Base-by-base conservation (phyloP, 345 rosid species). In the Syzygium aromaticum region DNA sequence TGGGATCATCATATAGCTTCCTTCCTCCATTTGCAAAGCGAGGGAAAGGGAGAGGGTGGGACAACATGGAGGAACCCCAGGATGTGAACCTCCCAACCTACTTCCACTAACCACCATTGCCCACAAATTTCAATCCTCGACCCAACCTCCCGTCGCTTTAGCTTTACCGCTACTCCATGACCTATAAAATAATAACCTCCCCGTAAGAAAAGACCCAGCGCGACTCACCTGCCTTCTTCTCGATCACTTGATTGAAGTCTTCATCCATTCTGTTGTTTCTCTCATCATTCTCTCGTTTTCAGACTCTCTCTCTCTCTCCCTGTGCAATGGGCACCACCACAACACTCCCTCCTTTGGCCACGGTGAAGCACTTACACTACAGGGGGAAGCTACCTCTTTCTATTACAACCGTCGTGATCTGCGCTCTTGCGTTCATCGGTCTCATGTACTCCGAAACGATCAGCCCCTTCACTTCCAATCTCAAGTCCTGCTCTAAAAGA, bases 131-230 rank as follows among this genome's bases (percentile, higher is more conserved):
- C 49, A 38, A 38, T 73, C 82, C 82, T 73, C 49, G 63, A 86
- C 84, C 86, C 77, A 88, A 86, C 88, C 89, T 64, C 84, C 84
- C 87, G 84, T 90, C 85, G 86, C 97, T 94, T 95, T 95, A 78
- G 89, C 96, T 93, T 95, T 89, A 95, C 96, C 92, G 92, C 90
- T 95, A 97, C 97, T 96, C 98, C 89, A 93, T 80, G 90, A 51
- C 87, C 90, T 54, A 88, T 88, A 84, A 77, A 63, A 64, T 43
- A 21, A 61, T 54, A 5, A 52, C 49, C 85, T 85, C 38, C 84
- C 88, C 85, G 21, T 59, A 84, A 85, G 52, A 22, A 1, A 54
- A 84, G 56, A 43, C 67, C 38, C 46, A 82, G 21, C 28, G 19
- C 22, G n/a, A 25, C 33, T 54, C 33, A 5, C 84, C 57, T 22